Evolutionary conservation across 2,329 filamentous ascomycete genomes (phyloP).

Genomic region (Cytospora schulzeri): DNA sequence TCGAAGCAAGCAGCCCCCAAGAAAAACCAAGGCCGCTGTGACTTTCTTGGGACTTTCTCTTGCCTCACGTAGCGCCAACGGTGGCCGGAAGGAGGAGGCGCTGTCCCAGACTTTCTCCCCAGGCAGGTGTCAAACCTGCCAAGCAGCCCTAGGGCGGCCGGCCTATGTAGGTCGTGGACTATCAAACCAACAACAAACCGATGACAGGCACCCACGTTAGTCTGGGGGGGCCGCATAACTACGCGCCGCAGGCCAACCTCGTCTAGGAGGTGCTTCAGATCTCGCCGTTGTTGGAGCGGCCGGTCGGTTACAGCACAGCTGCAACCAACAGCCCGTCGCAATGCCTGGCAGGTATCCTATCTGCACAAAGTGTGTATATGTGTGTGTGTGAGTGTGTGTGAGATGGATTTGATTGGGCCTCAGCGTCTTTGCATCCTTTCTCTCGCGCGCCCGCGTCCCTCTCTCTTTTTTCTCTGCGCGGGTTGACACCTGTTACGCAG

Average conservation of each 20-base stretch:
- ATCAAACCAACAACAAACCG: constrained; percentile 8
- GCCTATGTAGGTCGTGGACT: not conserved
- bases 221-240: not conserved
- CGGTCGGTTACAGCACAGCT: constrained; percentile 2
- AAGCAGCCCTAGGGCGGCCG: not conserved
- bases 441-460: not conserved
- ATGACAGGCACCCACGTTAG: constrained; percentile 5
- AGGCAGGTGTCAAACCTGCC: not conserved
- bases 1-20: too few relatives aligned
- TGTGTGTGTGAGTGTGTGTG: not conserved
- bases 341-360: constrained; percentile 2
- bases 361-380: not conserved
- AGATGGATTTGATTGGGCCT: constrained; percentile 4
- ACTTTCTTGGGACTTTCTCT: not conserved
- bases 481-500: constrained; percentile 14
- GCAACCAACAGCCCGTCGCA: constrained; percentile 1
- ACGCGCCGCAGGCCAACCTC: not conserved
- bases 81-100: not conserved
- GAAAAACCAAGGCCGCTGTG: not conserved
- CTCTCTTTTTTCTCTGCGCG: not conserved
- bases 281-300: constrained; percentile 6
- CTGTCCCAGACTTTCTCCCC: not conserved
- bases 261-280: not conserved
- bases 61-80: constrained; percentile 4
- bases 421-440: not conserved